Evolutionary conservation across 2,329 filamentous ascomycete species (phyloP).

Genomic region (Botrytis galanthina): DNA sequence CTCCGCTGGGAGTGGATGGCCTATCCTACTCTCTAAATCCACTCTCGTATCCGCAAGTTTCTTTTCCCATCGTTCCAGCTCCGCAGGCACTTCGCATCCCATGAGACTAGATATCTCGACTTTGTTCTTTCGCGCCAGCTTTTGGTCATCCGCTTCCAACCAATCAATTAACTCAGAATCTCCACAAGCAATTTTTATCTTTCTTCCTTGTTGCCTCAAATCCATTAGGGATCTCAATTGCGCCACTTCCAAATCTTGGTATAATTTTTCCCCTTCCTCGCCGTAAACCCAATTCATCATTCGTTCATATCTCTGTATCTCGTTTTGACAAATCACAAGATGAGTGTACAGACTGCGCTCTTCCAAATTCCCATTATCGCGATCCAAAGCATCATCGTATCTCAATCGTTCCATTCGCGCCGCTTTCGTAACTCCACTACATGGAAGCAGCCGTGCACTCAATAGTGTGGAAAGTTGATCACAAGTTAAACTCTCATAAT

Average conservation of each 20-base stretch:
- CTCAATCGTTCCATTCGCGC: background rate
- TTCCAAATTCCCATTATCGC: background rate
- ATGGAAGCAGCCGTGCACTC: background rate
- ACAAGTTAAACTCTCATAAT: background rate
- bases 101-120: background rate
- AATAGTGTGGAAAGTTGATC: background rate
- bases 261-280: background rate
- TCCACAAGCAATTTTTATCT: background rate
- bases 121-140: background rate
- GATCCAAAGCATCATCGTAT: background rate
- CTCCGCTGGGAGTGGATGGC: background rate
- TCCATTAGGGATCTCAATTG: background rate
- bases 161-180: background rate
- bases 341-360: background rate
- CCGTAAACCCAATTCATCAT: background rate
- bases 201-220: background rate
- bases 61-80: background rate
- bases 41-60: background rate
- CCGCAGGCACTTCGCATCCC: background rate
- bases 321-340: background rate
- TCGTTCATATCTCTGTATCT: background rate
- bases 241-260: background rate
- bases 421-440: background rate
- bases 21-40: background rate
- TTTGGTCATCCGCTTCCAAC: background rate